Conservation (phyloP, 352 stramenopile species). For the Phytophthora megakarya region DNA sequence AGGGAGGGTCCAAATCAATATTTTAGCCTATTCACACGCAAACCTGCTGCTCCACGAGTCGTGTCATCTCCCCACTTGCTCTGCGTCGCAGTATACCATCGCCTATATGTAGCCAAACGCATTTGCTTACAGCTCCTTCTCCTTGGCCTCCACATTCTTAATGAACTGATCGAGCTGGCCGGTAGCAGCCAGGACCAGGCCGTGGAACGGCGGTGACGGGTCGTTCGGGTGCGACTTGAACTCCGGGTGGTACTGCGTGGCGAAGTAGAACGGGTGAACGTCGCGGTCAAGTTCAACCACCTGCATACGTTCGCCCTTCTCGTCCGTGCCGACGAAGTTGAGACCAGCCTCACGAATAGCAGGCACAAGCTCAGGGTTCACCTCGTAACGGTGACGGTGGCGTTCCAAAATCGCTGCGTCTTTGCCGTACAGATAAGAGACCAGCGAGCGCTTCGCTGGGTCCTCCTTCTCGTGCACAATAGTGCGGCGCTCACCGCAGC, state of each 20-base stretch:
- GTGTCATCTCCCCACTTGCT: slow-evolving; percentile 1
- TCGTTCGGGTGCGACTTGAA: slow-evolving; percentile 97
- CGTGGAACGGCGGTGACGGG: slow-evolving; percentile 98
- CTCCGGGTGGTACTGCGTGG: slow-evolving; percentile 99
- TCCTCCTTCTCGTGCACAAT: slow-evolving; percentile 91
- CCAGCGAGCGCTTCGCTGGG: slow-evolving; percentile 81
- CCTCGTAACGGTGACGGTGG: slow-evolving; percentile 99
- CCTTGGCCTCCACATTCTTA: slow-evolving; percentile 41
- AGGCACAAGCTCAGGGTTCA: slow-evolving; percentile 96
- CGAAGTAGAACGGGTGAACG: slow-evolving; percentile 99
- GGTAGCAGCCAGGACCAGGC: slow-evolving; percentile 93
- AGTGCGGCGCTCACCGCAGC: slow-evolving; percentile 96
- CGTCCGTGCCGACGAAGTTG: slow-evolving; percentile 97
- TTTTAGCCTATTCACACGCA: slow-evolving; percentile 49
- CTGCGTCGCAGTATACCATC: slow-evolving; percentile 25
- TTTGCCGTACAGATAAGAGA: slow-evolving; percentile 93
- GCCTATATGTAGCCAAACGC: slow-evolving; percentile 8
- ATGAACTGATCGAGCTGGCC: slow-evolving; percentile 80
- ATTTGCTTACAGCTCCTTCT: slow-evolving; percentile 28
- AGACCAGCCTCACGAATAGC: slow-evolving; percentile 92
- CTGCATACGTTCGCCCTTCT: slow-evolving; percentile 98
- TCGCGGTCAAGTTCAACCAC: slow-evolving; percentile 96
- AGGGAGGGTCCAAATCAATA: slow-evolving; percentile 31
- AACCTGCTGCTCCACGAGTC: slow-evolving; percentile 26
- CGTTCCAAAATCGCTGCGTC: slow-evolving; percentile 93